These are phyloP conservation scores for Leccinum subrobustum DNA, from an alignment of 1,284 basidiomycete species.

Conservation along the genomic window DNA sequence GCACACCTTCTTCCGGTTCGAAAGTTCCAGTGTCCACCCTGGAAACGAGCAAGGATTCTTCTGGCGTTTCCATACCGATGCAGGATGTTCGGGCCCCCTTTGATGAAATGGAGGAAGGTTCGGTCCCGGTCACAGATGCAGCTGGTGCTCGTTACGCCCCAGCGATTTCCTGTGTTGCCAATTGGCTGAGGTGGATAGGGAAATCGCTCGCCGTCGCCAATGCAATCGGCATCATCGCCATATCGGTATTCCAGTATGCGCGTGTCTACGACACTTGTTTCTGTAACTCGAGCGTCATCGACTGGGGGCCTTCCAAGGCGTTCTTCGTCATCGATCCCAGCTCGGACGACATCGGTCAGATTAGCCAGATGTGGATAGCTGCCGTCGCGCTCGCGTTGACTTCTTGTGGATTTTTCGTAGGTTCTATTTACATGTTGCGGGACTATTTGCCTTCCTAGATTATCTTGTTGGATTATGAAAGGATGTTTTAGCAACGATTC, in stretches of 20 bases:
- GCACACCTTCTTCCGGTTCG: not conserved
- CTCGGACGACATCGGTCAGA: conserved; percentile 6
- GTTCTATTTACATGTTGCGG: conserved; percentile 21
- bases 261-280: conserved; percentile 25
- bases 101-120: not conserved
- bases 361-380: conserved; percentile 17
- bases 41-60: not conserved
- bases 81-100: not conserved
- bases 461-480: not conserved
- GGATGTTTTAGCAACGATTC: not conserved
- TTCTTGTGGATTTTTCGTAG: conserved; percentile 16
- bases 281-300: conserved; percentile 21
- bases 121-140: accelerated
- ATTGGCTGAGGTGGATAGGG: conserved; percentile 23
- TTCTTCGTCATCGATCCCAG: not conserved
- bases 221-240: conserved; percentile 18
- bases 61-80: not conserved
- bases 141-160: not conserved
- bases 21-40: not conserved
- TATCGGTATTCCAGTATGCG: conserved; percentile 23
- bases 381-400: conserved; percentile 12
- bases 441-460: conserved; percentile 14
- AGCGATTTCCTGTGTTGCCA: not conserved
- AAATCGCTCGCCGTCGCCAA: conserved; percentile 28
- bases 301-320: conserved; percentile 11